These are phyloP conservation scores for Zygoascus biomembranicola DNA, from an alignment of 805 yeast species.

Conservation along the genomic window DNA sequence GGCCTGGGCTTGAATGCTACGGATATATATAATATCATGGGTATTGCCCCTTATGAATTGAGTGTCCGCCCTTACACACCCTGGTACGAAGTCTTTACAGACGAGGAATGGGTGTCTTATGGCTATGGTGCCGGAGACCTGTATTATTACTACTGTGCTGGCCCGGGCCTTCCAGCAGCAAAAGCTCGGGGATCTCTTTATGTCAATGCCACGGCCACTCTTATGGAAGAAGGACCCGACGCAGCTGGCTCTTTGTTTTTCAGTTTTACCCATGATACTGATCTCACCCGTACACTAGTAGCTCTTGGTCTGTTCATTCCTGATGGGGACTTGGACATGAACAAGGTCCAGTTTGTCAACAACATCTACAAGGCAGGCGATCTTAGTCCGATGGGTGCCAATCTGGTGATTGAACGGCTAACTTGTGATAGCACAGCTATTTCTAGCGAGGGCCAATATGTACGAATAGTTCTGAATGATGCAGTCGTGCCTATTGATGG, in stretches of 20 bases:
- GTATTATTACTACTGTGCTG: conserved; percentile 37
- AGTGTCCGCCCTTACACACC: conserved; percentile 41
- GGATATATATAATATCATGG: conserved; percentile 37
- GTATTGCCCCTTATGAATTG: conserved; percentile 44
- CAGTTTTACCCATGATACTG: conserved; percentile 50
- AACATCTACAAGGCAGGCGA: conserved; percentile 41
- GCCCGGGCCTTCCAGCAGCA: conserved; percentile 40
- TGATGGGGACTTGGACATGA: conserved; percentile 33
- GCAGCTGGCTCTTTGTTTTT: conserved; percentile 33
- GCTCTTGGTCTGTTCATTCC: conserved; percentile 41
- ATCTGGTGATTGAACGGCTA: conserved; percentile 43
- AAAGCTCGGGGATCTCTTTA: conserved; percentile 37
- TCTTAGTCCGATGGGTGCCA: conserved; percentile 51
- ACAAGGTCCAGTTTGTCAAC: conserved; percentile 34
- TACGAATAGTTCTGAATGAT: conserved; percentile 44
- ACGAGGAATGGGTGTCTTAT: conserved; percentile 39
- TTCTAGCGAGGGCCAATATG: conserved; percentile 27
- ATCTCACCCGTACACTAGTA: conserved; percentile 41
- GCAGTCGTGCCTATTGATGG: conserved; percentile 44
- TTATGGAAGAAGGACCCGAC: conserved; percentile 34
- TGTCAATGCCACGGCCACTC: conserved; percentile 39
- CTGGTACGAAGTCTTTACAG: conserved; percentile 37
- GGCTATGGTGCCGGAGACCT: conserved; percentile 36
- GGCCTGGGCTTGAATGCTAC: conserved; percentile 33
- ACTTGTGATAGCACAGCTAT: conserved; percentile 32